phyloP scores from a whole-genome alignment of 2,329 filamentous ascomycete species.

The Xylaria sp. region DNA sequence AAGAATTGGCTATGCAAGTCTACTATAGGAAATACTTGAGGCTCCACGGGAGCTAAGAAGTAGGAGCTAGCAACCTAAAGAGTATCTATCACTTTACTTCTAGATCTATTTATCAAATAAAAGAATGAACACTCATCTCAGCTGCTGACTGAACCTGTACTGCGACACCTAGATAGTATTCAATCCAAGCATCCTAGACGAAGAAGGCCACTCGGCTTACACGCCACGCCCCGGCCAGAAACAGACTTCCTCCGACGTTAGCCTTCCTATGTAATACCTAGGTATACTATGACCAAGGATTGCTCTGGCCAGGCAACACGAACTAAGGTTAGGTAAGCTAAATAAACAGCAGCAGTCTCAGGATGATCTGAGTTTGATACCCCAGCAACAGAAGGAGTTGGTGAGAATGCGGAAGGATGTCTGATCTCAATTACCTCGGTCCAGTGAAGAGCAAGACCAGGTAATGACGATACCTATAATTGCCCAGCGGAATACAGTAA shows the following conservation, averaged over 20 bases:
- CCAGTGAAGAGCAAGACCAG: not conserved
- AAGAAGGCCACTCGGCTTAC: not conserved
- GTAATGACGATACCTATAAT: constrained; percentile 2
- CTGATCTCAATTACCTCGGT: not conserved
- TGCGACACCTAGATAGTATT: not conserved
- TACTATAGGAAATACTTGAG: not conserved
- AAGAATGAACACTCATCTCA: not conserved
- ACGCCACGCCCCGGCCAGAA: not conserved
- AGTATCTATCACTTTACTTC: not conserved
- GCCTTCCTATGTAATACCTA: not conserved
- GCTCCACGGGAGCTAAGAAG: not conserved
- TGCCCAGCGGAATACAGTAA: not conserved
- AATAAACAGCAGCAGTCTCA: not conserved
- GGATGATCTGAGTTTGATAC: constrained; percentile 1
- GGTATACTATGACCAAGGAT: not conserved
- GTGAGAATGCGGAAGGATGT: constrained; percentile 4
- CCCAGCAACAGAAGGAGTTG: constrained; percentile 7
- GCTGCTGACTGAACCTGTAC: not conserved
- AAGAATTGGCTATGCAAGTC: not conserved
- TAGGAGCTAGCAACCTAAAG: not conserved
- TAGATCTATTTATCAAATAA: not conserved
- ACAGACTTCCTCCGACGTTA: not conserved
- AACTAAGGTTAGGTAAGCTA: not conserved
- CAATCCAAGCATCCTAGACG: not conserved
- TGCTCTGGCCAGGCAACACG: not conserved